phyloP scores from a whole-genome alignment of 192 early-diverging fungal species.

The Backusella parvicylindrica region DNA sequence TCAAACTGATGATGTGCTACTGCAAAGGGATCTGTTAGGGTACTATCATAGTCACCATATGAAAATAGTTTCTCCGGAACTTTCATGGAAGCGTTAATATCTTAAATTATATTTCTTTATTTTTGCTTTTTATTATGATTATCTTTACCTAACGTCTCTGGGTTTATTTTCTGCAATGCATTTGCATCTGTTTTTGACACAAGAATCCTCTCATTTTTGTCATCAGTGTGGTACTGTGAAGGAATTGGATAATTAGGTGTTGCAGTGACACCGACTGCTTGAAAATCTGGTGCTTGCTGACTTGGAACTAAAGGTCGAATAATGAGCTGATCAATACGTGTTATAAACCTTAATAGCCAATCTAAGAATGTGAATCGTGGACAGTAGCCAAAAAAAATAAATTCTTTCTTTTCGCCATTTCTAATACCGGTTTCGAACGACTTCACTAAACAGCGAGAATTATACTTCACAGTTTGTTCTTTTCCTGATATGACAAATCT shows the following conservation, averaged over 20 bases:
- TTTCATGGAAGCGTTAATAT: too few relatives aligned
- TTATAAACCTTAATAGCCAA: background rate
- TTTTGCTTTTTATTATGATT: too few relatives aligned
- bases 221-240: background rate
- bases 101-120: too few relatives aligned
- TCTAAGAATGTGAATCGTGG: background rate
- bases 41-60: background rate
- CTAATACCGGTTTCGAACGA: conserved; percentile 12
- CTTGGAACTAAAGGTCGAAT: background rate
- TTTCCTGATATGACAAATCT: conserved; percentile 20
- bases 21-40: background rate
- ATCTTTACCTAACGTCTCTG: conserved; percentile 30
- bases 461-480: conserved; percentile 10
- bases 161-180: conserved; percentile 26
- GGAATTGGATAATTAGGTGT: conserved; percentile 35
- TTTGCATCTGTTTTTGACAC: conserved; percentile 35
- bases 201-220: conserved; percentile 1
- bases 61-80: too few relatives aligned
- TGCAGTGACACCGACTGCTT: conserved; percentile 23
- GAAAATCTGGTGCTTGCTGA: background rate
- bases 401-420: background rate
- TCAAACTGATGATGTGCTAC: conserved; percentile 29
- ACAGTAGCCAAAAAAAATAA: conserved; percentile 21
- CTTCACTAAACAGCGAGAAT: conserved; percentile 24
- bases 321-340: background rate